Base-by-base conservation (phyloP, 257 asterid species). In the Gentiana straminea region DNA sequence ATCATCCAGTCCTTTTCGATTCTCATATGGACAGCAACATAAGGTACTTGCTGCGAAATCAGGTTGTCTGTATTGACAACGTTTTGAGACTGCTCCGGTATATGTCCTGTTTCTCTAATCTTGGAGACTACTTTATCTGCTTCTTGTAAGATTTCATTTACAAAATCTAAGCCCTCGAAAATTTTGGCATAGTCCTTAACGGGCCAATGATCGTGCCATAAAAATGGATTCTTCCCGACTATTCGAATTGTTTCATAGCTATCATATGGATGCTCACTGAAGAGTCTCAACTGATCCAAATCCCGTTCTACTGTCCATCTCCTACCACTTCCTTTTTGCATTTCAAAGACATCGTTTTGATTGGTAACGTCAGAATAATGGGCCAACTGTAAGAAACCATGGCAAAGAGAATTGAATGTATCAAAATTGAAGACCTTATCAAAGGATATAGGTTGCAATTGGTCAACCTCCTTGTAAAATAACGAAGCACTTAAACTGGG, bases 191-290 rank as follows among this genome's bases (percentile, higher is more conserved):
- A 91, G 72, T 91, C 95, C 67, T 69, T 77, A 62, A 75, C 77
- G 0, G 96, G 86, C 98, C 98, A 91, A 51, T 91, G 98, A 52
- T 91, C 98, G 9, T 81, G 94, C 98, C 98, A 91, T 67, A 91
- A 13, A 54, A 90, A 91, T 1, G 98, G 96, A 64, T 86, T 91
- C 79, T 86, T 86, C 7, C 96, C 95, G 34, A 75, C 74, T 46
- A 91, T 66, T 37, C 72, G 71, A 58, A 90, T 55, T 5, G 52
- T 73, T 64, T 80, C 89, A 39, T 73, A 70, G 39, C 59, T 69
- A 39, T 71, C 55, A 47, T 73, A 72, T 1, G 76, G 83, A 55
- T 66, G 44, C 38, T 65, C 36, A 12, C 68, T 67, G n/a, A 77
- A 75, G 51, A 71, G 67, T 37, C 55, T 63, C 59, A 90, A 80